Conservation (phyloP, 192 early-diverging fungal genomes). For the Rhizophagus prolifer region DNA sequence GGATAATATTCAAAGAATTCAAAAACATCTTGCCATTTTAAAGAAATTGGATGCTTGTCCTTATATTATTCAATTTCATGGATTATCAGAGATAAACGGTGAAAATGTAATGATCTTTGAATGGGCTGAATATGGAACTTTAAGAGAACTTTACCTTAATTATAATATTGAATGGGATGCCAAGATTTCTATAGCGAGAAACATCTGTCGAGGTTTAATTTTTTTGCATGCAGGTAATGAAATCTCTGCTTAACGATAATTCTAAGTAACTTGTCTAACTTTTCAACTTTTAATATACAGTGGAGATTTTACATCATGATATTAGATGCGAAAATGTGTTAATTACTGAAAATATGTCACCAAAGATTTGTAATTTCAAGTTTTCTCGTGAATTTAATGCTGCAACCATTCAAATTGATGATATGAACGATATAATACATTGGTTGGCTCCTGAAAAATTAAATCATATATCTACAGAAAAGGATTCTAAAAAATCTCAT, state of each 20-base stretch:
- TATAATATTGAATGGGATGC: neutral
- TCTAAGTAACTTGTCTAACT: neutral
- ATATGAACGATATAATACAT: constrained; percentile 11
- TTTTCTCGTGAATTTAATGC: constrained; percentile 1
- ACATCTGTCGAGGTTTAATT: constrained; percentile 22
- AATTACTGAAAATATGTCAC: neutral
- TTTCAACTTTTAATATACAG: neutral
- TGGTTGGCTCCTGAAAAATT: constrained; percentile 31
- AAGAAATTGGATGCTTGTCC: neutral
- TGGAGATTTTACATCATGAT: constrained; percentile 25
- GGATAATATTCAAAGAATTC: neutral
- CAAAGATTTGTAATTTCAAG: constrained; percentile 24
- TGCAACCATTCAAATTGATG: neutral
- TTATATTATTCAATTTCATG: constrained; percentile 29
- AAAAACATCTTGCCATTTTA: constrained; percentile 12
- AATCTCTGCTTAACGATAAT: neutral
- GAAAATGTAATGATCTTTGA: constrained; percentile 21
- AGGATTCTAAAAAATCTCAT: too few relatives aligned
- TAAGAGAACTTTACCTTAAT: constrained; percentile 7
- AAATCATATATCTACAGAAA: too few relatives aligned
- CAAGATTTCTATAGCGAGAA: constrained; percentile 8
- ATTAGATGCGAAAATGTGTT: constrained; percentile 23
- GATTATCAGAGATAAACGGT: neutral
- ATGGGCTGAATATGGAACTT: constrained; percentile 26
- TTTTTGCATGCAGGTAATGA: constrained; percentile 14